Evolutionary conservation across 139 green algal genomes (phyloP).

Genomic region (Chlorella sp.): DNA sequence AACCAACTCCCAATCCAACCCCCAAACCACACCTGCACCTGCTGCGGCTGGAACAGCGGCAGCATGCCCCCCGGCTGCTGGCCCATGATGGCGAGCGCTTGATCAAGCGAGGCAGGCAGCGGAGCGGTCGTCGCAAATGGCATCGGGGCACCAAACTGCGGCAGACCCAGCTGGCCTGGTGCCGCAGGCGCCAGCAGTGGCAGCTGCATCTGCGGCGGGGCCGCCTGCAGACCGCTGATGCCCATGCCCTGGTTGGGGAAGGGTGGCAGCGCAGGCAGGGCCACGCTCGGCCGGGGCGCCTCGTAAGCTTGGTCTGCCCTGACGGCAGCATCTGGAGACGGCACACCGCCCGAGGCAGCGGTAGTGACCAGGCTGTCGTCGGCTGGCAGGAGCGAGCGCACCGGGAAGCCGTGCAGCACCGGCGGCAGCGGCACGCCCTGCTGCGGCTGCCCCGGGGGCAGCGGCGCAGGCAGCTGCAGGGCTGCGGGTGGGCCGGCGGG

Average conservation of each 20-base stretch:
- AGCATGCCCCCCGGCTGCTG: not conserved
- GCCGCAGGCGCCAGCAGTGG: no score
- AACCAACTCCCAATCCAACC: no score
- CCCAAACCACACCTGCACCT: not conserved
- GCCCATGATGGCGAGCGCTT: slow-evolving; percentile 7
- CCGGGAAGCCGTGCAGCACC: not conserved
- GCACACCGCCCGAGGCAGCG: not conserved
- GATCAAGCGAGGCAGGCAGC: not conserved
- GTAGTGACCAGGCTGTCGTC: no score
- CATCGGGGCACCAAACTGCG: not conserved
- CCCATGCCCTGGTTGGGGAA: no score
- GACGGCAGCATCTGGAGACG: not conserved
- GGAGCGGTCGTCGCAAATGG: not conserved
- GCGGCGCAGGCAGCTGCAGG: not conserved
- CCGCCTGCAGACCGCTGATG: no score
- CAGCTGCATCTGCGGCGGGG: no score
- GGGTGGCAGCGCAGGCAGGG: no score
- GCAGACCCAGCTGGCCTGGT: not conserved
- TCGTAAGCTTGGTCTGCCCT: not conserved
- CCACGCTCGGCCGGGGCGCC: not conserved
- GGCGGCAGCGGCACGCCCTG: not conserved
- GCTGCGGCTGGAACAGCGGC: not conserved
- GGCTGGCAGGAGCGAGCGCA: not conserved
- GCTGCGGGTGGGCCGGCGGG: not conserved
- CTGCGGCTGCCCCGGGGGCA: not conserved